Conservation (phyloP, 208 protist genomes). For the Polymyxa betae region DNA sequence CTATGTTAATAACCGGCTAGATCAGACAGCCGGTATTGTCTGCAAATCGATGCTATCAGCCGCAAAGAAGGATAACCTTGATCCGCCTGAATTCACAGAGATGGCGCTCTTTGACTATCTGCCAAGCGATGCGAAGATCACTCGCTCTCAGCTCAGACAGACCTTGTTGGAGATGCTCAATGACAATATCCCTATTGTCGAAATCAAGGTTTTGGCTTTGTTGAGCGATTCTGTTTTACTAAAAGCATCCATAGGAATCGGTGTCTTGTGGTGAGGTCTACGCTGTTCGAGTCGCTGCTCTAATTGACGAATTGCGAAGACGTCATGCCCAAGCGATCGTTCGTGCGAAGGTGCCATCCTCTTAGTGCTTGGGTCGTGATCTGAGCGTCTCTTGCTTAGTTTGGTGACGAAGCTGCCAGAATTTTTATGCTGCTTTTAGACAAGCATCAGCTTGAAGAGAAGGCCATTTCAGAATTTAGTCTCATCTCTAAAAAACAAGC, state of each 20-base stretch:
- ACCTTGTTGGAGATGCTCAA: conserved; percentile 28
- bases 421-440: conserved; percentile 46
- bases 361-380: not conserved
- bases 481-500: conserved; percentile 26
- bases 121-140: not conserved
- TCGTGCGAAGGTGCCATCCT: not conserved
- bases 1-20: conserved; percentile 14
- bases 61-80: not conserved
- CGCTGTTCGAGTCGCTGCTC: conserved; percentile 3
- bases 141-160: not conserved
- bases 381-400: not conserved
- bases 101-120: conserved; percentile 36
- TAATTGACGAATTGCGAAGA: not conserved
- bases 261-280: conserved; percentile 37
- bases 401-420: conserved; percentile 29
- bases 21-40: not conserved
- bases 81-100: conserved; percentile 39
- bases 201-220: too few relatives aligned
- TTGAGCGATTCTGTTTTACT: too few relatives aligned
- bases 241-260: too few relatives aligned
- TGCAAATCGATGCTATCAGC: not conserved
- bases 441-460: conserved; percentile 46
- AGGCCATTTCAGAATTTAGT: not conserved
- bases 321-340: conserved; percentile 35
- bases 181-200: conserved; percentile 27